Evolutionary conservation across 1,284 basidiomycete genomes (phyloP).

Genomic region (Ceratobasidium sp.): DNA sequence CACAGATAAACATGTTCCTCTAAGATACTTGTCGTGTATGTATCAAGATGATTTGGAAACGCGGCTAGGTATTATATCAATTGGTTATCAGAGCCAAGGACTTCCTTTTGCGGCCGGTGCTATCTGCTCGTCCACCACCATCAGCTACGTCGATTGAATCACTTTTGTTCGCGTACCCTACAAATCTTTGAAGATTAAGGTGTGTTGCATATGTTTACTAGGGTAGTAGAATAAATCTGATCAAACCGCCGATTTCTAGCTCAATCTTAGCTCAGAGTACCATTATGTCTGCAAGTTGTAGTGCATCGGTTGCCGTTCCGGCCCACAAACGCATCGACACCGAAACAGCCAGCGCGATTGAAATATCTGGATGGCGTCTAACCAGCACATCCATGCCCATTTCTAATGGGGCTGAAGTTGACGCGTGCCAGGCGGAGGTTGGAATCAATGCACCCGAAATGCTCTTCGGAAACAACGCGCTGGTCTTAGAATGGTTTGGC

Average conservation of each 20-base stretch:
- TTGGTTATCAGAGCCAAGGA: neutral
- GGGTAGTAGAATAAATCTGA: neutral
- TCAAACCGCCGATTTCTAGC: no score
- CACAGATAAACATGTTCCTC: conserved; percentile 6
- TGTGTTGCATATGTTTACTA: neutral
- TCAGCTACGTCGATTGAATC: neutral
- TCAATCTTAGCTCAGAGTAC: neutral
- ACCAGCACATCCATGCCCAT: conserved; percentile 77
- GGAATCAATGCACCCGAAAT: conserved; percentile 94
- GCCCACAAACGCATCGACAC: conserved; percentile 72
- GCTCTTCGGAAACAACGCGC: conserved; percentile 91
- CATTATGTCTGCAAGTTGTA: conserved; percentile 36
- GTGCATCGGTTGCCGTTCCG: conserved; percentile 61
- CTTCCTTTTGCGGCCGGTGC: neutral
- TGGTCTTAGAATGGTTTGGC: conserved; percentile 64
- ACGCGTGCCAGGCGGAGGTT: conserved; percentile 72
- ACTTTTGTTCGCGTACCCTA: neutral
- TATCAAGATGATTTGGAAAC: neutral
- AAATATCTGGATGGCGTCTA: conserved; percentile 74
- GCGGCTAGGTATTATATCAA: neutral
- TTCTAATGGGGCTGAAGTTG: conserved; percentile 78
- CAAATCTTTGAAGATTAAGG: no score
- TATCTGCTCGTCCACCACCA: neutral
- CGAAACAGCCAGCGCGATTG: conserved; percentile 75
- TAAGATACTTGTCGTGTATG: conserved; percentile 7